Evolutionary conservation across 371 early-diverging fungal species (phyloP).

Genomic region (Fennellomyces sp.): DNA sequence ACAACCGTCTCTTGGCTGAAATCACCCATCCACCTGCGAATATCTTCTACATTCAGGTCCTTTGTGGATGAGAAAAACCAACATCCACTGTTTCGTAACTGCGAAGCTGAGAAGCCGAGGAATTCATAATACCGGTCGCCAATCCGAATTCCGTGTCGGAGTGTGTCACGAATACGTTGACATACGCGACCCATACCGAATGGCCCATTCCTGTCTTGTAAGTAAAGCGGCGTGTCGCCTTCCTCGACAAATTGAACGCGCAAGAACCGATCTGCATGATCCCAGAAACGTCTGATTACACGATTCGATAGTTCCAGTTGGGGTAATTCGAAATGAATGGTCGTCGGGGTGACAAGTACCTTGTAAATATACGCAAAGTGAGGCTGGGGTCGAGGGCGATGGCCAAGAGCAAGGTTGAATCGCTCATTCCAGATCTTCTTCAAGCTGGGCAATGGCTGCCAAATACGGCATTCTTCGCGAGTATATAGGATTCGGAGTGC

Average conservation of each 20-base stretch:
- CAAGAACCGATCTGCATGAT: slow-evolving; percentile 60
- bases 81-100: slow-evolving; percentile 62
- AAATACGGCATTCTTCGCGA: slow-evolving; percentile 7
- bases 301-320: slow-evolving; percentile 62
- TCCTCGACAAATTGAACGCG: slow-evolving; percentile 74
- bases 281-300: slow-evolving; percentile 51
- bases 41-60: slow-evolving; percentile 38
- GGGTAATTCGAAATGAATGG: slow-evolving; percentile 55
- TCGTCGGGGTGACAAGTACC: slow-evolving; percentile 62
- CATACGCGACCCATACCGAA: too few species aligned
- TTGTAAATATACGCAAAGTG: slow-evolving; percentile 42
- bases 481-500: slow-evolving; percentile 9
- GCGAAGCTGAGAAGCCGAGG: slow-evolving; percentile 66
- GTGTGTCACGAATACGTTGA: slow-evolving; percentile 41
- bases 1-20: slow-evolving; percentile 60
- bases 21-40: slow-evolving; percentile 70
- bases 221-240: slow-evolving; percentile 34
- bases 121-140: slow-evolving; percentile 67
- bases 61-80: slow-evolving; percentile 65
- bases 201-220: too few species aligned
- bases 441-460: not conserved
- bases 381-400: not conserved
- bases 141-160: slow-evolving; percentile 58
- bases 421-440: not conserved
- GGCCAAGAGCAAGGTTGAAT: not conserved